Conservation (phyloP, 257 asterid species). For the Prunella vulgaris region DNA sequence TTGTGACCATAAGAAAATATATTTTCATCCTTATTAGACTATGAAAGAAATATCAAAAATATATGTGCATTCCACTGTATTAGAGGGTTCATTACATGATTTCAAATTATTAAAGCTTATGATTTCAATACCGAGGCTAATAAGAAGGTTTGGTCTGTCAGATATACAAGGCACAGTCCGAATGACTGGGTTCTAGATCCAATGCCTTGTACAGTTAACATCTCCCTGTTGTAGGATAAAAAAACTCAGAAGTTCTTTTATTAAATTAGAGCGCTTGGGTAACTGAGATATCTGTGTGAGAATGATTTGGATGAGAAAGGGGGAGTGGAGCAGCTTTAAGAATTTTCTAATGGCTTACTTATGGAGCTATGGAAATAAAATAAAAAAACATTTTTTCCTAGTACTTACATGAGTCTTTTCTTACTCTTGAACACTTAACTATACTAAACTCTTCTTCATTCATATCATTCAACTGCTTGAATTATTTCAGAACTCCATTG, state of each 20-base stretch:
- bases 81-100: not conserved
- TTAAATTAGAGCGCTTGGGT: not conserved
- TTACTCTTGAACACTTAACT: not conserved
- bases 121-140: not conserved
- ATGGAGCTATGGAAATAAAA: constrained; percentile 6
- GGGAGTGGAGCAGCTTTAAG: not conserved
- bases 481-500: constrained; percentile 65
- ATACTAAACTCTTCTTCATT: not conserved
- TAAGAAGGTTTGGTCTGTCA: not conserved
- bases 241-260: not conserved
- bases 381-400: not conserved
- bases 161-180: too few species aligned
- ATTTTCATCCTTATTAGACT: not conserved
- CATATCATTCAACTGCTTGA: constrained; percentile 9
- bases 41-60: not conserved
- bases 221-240: not conserved
- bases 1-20: not conserved
- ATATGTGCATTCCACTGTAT: not conserved
- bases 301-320: not conserved
- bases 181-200: not conserved
- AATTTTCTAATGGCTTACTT: not conserved
- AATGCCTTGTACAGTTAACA: not conserved
- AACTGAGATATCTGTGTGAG: not conserved
- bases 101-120: not conserved
- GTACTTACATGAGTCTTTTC: not conserved